Conservation (phyloP, 1,284 basidiomycete species). For the Marasmius tenuissimus region DNA sequence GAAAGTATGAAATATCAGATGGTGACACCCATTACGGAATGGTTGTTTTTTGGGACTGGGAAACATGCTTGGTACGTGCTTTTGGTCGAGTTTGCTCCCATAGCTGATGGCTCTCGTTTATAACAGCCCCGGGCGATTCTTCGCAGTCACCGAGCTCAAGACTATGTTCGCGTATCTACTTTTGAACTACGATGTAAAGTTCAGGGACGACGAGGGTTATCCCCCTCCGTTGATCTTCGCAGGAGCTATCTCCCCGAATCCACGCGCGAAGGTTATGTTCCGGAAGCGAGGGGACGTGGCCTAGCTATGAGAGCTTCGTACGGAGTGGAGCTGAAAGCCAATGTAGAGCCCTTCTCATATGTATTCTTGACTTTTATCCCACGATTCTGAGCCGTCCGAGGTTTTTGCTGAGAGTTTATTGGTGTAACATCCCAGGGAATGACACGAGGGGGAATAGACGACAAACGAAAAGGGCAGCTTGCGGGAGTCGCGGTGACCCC, state of each 20-base stretch:
- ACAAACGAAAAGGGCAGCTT: too few species aligned
- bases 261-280: constrained; percentile 18
- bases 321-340: not conserved
- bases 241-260: constrained; percentile 9
- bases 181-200: constrained; percentile 38
- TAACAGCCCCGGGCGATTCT: constrained; percentile 39
- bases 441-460: too few species aligned
- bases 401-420: too few species aligned
- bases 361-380: too few species aligned
- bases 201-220: constrained; percentile 26
- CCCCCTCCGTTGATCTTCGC: constrained; percentile 20
- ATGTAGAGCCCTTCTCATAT: too few species aligned
- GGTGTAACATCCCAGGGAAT: too few species aligned
- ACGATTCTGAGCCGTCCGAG: too few species aligned
- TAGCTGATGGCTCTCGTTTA: constrained; percentile 9
- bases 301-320: too few species aligned
- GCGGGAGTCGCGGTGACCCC: too few species aligned
- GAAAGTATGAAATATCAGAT: constrained; percentile 20
- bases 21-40: constrained; percentile 28
- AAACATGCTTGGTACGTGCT: constrained; percentile 30
- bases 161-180: constrained; percentile 39
- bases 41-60: constrained; percentile 27
- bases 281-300: constrained; percentile 5
- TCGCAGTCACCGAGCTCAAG: constrained; percentile 40
- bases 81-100: not conserved